Base-by-base conservation (phyloP, 1,284 basidiomycete genomes). In the Singerocomus inundabilis region DNA sequence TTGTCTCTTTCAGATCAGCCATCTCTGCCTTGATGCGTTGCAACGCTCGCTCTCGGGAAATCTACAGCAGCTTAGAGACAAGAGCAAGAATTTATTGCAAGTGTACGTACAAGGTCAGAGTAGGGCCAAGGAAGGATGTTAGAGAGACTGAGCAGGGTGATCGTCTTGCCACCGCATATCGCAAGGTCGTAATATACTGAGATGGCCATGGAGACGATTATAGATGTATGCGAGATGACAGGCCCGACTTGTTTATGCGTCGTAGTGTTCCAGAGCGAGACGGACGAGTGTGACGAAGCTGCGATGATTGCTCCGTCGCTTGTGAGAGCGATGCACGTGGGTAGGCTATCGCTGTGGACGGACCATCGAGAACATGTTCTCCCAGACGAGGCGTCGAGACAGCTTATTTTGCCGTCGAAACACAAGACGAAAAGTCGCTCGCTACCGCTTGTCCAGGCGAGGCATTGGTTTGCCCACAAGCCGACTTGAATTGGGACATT, bases 261-360 rank as follows among this genome's bases (percentile, higher is more conserved):
- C 1, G 34, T 26, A 4, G 31, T 45, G 9, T 54, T 47, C 53
- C 53, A 51, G 36, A 55, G 51, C 5, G 53, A 54, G 28, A 54
- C 35, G 0, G 43, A 51, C 2, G 53, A 45, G 16, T 26, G 31
- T 1, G 35, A 45, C 15, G 46, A 55, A 10, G 33, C 54, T 10
- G 44, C 54, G 16, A 58, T 36, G 16, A 44, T 44, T 31, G 15
- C 4, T 1, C 26, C 44, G 12, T 59, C 35, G 5, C 24, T 36
- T 2, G 44, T 21, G n/a, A n/a, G n/a, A 6, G 35, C 16, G 1
- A 58, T 55, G 26, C 55, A 57, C 21, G 32, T 26, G 5, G 26
- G n/a, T n/a, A n/a, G n/a, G n/a, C n/a, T n/a, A n/a, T 5, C 35
- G 16, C 41, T 30, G 18, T 46, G 49, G 18, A 48, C 46, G 6